These are phyloP conservation scores for Malassezia slooffiae DNA, from an alignment of 1,284 basidiomycete species.

Conservation along the genomic window DNA sequence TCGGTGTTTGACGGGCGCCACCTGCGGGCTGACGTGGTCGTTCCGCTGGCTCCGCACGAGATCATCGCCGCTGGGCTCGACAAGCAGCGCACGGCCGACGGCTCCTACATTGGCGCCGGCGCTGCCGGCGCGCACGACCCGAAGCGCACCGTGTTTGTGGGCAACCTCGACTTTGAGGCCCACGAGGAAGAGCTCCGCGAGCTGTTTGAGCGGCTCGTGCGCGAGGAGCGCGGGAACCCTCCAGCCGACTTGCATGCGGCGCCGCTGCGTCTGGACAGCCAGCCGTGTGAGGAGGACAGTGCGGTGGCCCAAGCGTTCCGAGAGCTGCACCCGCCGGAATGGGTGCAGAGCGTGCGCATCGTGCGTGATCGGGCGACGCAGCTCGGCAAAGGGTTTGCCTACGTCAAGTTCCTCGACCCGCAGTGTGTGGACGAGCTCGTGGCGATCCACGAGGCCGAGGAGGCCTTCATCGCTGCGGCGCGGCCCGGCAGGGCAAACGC, in stretches of 20 bases:
- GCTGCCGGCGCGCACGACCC: conserved; percentile 25
- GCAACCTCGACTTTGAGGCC: conserved; percentile 81
- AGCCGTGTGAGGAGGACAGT: conserved; percentile 11
- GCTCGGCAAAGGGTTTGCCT: conserved; percentile 94
- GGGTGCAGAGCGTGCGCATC: conserved; percentile 76
- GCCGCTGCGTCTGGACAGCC: conserved; percentile 10
- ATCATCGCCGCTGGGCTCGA: conserved; percentile 35
- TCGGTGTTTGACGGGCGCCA: conserved; percentile 60
- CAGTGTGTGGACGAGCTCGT: conserved; percentile 45
- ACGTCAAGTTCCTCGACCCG: conserved; percentile 73
- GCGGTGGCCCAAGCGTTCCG: too few relatives aligned
- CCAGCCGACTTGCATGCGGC: conserved; percentile 12
- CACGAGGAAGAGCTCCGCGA: conserved; percentile 77
- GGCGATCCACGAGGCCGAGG: conserved; percentile 35
- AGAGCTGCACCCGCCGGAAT: conserved; percentile 46
- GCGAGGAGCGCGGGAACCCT: conserved; percentile 59
- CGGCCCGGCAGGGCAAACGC: conserved; percentile 9
- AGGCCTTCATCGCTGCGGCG: conserved; percentile 27
- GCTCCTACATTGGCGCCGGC: conserved; percentile 18
- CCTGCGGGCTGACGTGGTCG: conserved; percentile 37
- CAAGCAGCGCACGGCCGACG: conserved; percentile 26
- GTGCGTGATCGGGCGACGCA: conserved; percentile 84
- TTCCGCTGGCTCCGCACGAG: conserved; percentile 26
- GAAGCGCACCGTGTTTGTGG: conserved; percentile 75
- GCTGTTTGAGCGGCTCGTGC: conserved; percentile 73